Base-by-base conservation (phyloP, 768 basidiomycete genomes). In the Leucosporidium scottii region DNA sequence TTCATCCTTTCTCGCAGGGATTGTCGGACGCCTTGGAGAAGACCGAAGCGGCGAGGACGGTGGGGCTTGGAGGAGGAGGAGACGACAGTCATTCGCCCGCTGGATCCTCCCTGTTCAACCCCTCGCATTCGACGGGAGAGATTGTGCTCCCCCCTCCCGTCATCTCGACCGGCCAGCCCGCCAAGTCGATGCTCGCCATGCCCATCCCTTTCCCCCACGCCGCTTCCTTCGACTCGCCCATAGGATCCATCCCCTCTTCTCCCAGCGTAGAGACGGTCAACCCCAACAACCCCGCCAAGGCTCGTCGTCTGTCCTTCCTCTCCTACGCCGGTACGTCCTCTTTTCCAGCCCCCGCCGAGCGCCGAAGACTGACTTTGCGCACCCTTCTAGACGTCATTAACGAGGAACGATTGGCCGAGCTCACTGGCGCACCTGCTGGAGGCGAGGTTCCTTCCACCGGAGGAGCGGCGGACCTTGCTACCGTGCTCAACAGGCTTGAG, bases 341-440 rank as follows among this genome's bases (percentile, higher is more conserved):
- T 9, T 48, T 17, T 8, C 20, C 49, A 18, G 39, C n/a, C 30
- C 25, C 3, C 23, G 50, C 30, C 39, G 20, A 71, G 47, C 63
- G 65, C 20, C 55, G 70, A 12, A 49, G 63, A 21, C 25, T 66
- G 17, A 66, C 64, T 31, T 68, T 72, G 34, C 27, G 50, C 44
- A 34, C 30, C 12, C 66, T 69, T 59, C 62, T 59, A 9, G 65
- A 67, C 60, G 44, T 73, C 30, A 64, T 73, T 61, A 73, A 73
- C 66, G 72, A 73, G 48, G 72, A 73, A 21, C 68, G 72, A 12
- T 44, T 73, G 53, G 56, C 47, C n/a, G 72, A 73, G 60, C 30
- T 72, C 18, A 72, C 65, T 50, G 71, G 71, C 23, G 50, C 23
- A 51, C 50, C 25, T n/a, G 50, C 23, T 51, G 50, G 50, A 6